Conservation (phyloP, 148 eudicot genomes). For the Linanthus parryae region DNA sequence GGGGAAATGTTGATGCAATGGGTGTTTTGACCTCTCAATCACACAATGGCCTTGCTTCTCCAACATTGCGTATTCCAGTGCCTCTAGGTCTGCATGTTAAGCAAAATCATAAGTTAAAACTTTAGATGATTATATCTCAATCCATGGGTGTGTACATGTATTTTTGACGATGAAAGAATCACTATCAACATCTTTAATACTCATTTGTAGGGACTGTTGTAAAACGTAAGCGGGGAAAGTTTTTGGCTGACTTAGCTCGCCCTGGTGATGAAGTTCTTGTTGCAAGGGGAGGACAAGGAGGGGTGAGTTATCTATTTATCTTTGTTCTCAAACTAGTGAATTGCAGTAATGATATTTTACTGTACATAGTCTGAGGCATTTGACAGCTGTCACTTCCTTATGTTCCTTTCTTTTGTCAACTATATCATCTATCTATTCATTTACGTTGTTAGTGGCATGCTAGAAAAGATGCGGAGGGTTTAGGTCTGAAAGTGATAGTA, state of each 20-base stretch:
- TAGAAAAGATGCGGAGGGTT: neutral
- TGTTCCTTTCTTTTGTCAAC: neutral
- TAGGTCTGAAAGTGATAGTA: neutral
- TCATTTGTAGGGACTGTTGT: constrained; percentile 72
- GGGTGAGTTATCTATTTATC: constrained; percentile 60
- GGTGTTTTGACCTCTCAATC: constrained; percentile 60
- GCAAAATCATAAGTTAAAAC: neutral
- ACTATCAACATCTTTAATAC: neutral
- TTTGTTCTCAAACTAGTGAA: constrained; percentile 5
- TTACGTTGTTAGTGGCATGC: neutral
- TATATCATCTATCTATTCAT: neutral
- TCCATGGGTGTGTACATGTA: too few relatives aligned
- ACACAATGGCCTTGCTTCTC: constrained; percentile 65
- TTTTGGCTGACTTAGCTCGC: constrained; percentile 82
- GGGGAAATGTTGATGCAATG: constrained; percentile 90
- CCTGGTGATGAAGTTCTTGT: constrained; percentile 90
- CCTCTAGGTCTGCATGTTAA: constrained; percentile 66
- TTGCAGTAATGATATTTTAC: neutral
- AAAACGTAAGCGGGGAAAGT: constrained; percentile 78
- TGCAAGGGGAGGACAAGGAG: constrained; percentile 99
- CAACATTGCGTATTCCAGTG: constrained; percentile 78
- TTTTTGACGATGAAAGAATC: too few relatives aligned
- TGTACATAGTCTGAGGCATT: neutral
- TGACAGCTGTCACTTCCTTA: neutral
- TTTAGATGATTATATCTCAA: neutral